These are phyloP conservation scores for Psilocybe cyanescens DNA, from an alignment of 768 basidiomycete genomes.

Conservation along the genomic window DNA sequence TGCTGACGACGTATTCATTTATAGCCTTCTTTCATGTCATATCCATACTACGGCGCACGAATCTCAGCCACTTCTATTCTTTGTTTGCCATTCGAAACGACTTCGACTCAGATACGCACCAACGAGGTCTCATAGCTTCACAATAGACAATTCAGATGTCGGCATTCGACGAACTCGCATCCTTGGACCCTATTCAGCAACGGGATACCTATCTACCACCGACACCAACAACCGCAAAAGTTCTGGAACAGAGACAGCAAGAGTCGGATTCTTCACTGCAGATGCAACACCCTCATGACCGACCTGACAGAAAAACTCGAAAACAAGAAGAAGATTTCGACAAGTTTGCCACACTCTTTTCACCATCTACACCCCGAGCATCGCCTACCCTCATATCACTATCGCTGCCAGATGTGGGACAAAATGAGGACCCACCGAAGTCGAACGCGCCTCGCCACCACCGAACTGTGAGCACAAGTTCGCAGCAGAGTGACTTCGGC, in stretches of 20 bases:
- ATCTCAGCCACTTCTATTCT: no score
- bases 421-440: background rate
- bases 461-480: conserved; percentile 23
- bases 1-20: no score
- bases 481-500: conserved; percentile 58
- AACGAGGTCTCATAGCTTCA: background rate
- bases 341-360: conserved; percentile 47
- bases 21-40: no score
- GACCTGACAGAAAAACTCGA: background rate
- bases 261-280: background rate
- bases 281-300: background rate
- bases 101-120: background rate
- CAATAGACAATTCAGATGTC: background rate
- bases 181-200: background rate
- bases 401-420: background rate
- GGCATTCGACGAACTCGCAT: background rate
- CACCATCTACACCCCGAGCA: conserved; percentile 41
- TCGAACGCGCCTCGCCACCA: conserved; percentile 11
- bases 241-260: background rate
- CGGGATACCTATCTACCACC: background rate
- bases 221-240: background rate
- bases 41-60: no score
- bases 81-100: background rate
- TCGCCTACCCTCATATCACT: conserved; percentile 29
- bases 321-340: conserved; percentile 8